Evolutionary conservation across 257 asterid species (phyloP), one percentile per base, ranked within the genome.

Genomic region (Salvia miltiorrhiza): DNA sequence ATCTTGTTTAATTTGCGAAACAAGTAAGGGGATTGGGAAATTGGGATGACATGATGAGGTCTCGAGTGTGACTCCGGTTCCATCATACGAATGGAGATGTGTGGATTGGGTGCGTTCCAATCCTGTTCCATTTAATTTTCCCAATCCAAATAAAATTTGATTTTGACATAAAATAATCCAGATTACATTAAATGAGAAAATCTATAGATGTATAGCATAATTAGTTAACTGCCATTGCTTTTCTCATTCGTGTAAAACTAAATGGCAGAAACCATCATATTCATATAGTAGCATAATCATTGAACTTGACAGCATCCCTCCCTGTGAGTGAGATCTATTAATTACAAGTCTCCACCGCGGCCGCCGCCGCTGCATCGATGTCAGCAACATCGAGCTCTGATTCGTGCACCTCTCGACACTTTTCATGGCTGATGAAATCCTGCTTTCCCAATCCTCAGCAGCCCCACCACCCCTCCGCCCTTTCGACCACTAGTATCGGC

Each of bases 361-460:
- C 53, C 54, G 10, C 45, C 40, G 7, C 7, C 37, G 37, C 37
- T 5, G 40, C 40, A 5, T 5, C 9, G 11, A 37, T 37, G 41
- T 37, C 41, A 24, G 16, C 81, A 49, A 54, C 78, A 49, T 58
- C 77, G 8, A 55, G 77, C 47, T 73, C 85, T 4, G 90, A 88
- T 35, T 82, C 86, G 52, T 88, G 96, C 78, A 76, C 68, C 69
- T 83, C 96, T 53, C 88, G 97, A 53, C 97, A 84, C 69, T 85
- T 92, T 70, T 86, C 96, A 81, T 90, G 96, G 95, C 85, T 92
- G 0, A 64, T 92, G 82, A 92, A 92, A 86, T 90, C 96, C 57
- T 92, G 97, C 57, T 90, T 92, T 78, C 89, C 95, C 73, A 77
- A 82, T 72, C 84, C 93, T 77, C 88, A 83, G 60, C 78, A 30